Base-by-base conservation (phyloP, 768 basidiomycete species). In the Coprinopsis sp. region DNA sequence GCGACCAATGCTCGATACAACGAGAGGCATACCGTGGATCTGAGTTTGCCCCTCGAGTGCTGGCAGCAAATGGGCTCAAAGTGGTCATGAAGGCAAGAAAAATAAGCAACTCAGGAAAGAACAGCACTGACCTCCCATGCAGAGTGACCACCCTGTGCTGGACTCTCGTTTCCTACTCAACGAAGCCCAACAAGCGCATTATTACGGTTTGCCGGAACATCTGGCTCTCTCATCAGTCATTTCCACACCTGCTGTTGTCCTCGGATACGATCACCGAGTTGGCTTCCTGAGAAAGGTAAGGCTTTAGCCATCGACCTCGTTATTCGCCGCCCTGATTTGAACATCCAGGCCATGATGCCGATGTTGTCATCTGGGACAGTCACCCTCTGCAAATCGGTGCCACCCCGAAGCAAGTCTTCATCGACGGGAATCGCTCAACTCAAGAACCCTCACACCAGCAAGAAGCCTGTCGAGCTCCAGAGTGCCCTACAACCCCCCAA, bases 401-500 rank as follows among this genome's bases (percentile, higher is more conserved):
- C 18, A 82, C 87, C 0, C 89, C 89, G 3, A 71, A 74, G 40
- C 88, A 91, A 67, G 87, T 89, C 7, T 90, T 76, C 65, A 88
- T 92, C 50, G 91, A 94, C 54, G 91, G 91, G n/a, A 3, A 84
- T 92, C 48, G 58, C 84, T 1, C 91, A 94, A 55, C 55, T 85
- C 2, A 56, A 67, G 36, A 55, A 64, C 10, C 77, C 81, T 0
- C 58, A 70, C 47, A 54, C 71, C 12, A 61, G 67, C 37, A 46
- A 64, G 42, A 91, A 91, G 59, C 78, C 84, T 0, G 37, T 51
- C 1, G 46, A 61, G 6, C 69, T 78, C 51, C 87, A 91, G 54
- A 51, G 65, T 6, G 64, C 65, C 1, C 81, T 82, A 3, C 61
- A 67, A 25, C 76, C 74, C 1, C 82, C 84, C 3, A 69, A 85